Base-by-base conservation (phyloP, 805 yeast species). In the Barnettozyma salicaria region DNA sequence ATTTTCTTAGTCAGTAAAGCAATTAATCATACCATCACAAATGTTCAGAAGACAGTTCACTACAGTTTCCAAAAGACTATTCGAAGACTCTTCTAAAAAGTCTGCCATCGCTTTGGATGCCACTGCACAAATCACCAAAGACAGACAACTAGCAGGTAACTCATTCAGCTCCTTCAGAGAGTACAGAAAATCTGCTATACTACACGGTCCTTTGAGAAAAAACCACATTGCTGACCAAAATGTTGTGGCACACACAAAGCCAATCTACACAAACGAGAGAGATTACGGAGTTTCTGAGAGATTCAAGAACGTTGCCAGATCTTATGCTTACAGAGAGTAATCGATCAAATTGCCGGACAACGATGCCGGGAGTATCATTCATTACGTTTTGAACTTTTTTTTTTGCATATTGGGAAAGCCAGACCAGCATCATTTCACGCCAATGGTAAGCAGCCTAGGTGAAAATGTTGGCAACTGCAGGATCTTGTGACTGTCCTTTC, bases 141-240 rank as follows among this genome's bases (percentile, higher is more conserved):
- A 43, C 34, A 34, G 43, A 19, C 23, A 29, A 22, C 19, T 31
- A 17, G 27, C 54, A 4, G 65, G 67, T 12, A 59, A 61, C 49
- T 57, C 65, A 1, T 61, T 61, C 43, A 39, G 37, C 9, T 55
- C 63, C 0, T 62, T 62, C 40, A 56, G 58, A 25, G 65, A 61
- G 38, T 62, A 62, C 44, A 60, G 67, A 48, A 59, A 56, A 42
- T 50, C 52, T 17, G 65, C 65, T 10, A 59, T 53, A 39, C 61
- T 60, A 30, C 63, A 61, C 40, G 67, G 67, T 16, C 67, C 66
- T 8, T 45, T 61, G 39, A 58, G 47, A 12, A 53, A 52, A 42
- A 44, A 42, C 25, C 29, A 40, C 17, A 34, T 42, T 8, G 35
- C 22, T 18, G 30, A 32, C 11, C 34, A 25, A 37, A n/a, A n/a